Conservation (phyloP, 225 moss, liverwort and hornwort species). For the Sphagnum contortum region DNA sequence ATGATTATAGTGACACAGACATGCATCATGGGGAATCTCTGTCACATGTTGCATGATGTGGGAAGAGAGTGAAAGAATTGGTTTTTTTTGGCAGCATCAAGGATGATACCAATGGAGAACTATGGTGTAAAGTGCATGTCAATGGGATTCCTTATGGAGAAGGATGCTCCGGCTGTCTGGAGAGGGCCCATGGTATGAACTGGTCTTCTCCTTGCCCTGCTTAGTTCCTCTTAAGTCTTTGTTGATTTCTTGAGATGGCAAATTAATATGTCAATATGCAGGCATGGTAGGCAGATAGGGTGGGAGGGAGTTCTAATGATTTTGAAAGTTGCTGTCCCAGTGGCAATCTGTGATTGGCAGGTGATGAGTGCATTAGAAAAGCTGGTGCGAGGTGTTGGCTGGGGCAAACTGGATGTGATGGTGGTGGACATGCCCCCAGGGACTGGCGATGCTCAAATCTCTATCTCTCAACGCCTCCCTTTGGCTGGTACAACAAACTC, state of each 20-base stretch:
- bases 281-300: no score
- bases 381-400: conserved; percentile 72
- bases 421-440: conserved; percentile 99
- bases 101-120: conserved; percentile 92
- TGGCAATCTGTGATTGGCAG: conserved; percentile 59
- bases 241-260: no score
- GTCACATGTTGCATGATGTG: no score
- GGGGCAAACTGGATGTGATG: conserved; percentile 90
- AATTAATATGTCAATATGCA: background rate
- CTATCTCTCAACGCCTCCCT: conserved; percentile 88
- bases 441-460: conserved; percentile 93
- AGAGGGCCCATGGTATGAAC: conserved; percentile 87
- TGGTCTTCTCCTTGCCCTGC: background rate
- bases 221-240: no score
- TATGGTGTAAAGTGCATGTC: conserved; percentile 96
- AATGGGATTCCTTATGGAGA: conserved; percentile 98
- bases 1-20: no score
- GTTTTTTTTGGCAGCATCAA: conserved; percentile 43
- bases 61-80: no score
- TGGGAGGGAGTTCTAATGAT: conserved; percentile 28
- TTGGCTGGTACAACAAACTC: conserved; percentile 51
- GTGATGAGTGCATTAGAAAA: conserved; percentile 97
- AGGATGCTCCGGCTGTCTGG: conserved; percentile 94
- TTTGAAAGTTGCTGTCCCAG: conserved; percentile 62
- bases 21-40: no score